Percentiles rank a stretch among this genome's conserved stretches.
These are phyloP conservation scores for Pichia nakasei DNA, from an alignment of 805 yeast genomes.

Conservation along the genomic window DNA sequence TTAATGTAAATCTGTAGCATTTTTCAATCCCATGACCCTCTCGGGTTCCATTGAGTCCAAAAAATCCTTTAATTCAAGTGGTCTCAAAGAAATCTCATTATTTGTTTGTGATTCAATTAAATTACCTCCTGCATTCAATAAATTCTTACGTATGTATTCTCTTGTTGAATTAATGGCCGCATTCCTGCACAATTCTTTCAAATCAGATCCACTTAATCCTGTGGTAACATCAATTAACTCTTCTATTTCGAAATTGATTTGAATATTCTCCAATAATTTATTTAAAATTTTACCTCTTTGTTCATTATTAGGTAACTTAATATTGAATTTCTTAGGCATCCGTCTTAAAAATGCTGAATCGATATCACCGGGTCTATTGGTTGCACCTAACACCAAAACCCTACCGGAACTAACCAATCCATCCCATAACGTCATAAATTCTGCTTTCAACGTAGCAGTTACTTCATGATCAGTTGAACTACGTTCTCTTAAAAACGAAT, in stretches of 20 bases:
- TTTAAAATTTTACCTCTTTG: slow-evolving; percentile 65
- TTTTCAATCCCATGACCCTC: slow-evolving; percentile 11
- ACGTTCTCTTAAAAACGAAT: slow-evolving; percentile 84
- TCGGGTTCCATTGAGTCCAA: slow-evolving; percentile 27
- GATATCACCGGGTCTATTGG: slow-evolving; percentile 85
- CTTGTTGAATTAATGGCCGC: slow-evolving; percentile 88
- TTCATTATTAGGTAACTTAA: slow-evolving; percentile 56
- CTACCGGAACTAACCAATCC: slow-evolving; percentile 74
- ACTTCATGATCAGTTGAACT: slow-evolving; percentile 84
- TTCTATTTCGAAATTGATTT: slow-evolving; percentile 58
- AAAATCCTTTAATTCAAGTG: slow-evolving; percentile 59
- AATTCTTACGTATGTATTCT: slow-evolving; percentile 62
- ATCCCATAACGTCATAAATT: slow-evolving; percentile 97
- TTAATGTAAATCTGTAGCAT: slow-evolving; percentile 10
- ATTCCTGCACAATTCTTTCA: slow-evolving; percentile 84
- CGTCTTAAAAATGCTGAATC: slow-evolving; percentile 89
- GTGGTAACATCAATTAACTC: slow-evolving; percentile 53
- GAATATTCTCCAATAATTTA: slow-evolving; percentile 60
- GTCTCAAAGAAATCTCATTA: slow-evolving; percentile 42
- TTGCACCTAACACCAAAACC: slow-evolving; percentile 85
- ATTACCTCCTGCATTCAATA: slow-evolving; percentile 29
- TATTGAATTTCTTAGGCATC: slow-evolving; percentile 82
- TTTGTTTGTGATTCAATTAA: slow-evolving; percentile 21
- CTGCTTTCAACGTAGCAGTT: slow-evolving; percentile 91
- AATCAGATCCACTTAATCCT: slow-evolving; percentile 84